These are phyloP conservation scores for Davidsoniella neocaledoniae DNA, from an alignment of 2,329 filamentous ascomycete species.

Conservation along the genomic window DNA sequence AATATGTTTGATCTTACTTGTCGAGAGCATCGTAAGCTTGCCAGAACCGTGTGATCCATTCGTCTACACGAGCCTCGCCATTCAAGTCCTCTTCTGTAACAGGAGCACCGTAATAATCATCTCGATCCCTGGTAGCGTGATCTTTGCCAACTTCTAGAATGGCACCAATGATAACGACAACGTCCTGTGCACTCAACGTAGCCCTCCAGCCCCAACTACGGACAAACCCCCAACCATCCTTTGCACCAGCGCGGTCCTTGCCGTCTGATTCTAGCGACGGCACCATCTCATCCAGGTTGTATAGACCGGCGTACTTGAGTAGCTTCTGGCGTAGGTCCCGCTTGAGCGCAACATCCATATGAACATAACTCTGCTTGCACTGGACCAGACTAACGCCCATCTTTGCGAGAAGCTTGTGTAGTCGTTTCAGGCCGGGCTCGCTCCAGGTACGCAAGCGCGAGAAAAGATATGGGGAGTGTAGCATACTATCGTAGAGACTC, in stretches of 20 bases:
- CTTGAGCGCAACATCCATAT: conserved; percentile 98
- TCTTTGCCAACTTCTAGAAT: conserved; percentile 77
- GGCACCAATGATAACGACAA: conserved; percentile 81
- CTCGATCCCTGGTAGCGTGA: conserved; percentile 15
- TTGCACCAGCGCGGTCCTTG: conserved; percentile 50
- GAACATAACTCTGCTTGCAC: conserved; percentile 87
- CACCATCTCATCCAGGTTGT: conserved; percentile 86
- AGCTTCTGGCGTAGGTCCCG: conserved; percentile 70
- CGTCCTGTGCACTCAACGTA: conserved; percentile 81
- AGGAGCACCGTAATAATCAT: conserved; percentile 9
- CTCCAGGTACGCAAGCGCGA: conserved; percentile 89
- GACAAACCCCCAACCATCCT: conserved; percentile 94
- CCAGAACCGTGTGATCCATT: conserved; percentile 54
- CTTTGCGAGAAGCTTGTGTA: conserved; percentile 90
- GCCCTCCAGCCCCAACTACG: conserved; percentile 96
- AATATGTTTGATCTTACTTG: conserved; percentile 35
- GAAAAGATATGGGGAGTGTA: conserved; percentile 89
- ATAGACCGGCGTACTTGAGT: conserved; percentile 79
- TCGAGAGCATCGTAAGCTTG: conserved; percentile 56
- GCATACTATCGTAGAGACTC: conserved; percentile 96
- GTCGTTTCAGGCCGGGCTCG: conserved; percentile 67
- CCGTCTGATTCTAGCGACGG: conserved; percentile 59
- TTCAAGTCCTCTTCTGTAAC: conserved; percentile 27
- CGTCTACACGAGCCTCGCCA: conserved; percentile 38
- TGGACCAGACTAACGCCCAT: conserved; percentile 93